A percentile compares a stretch with the other conserved stretches of the same genome.
Evolutionary conservation across 2,329 filamentous ascomycete species (phyloP).

Genomic region (Alternaria longipes): DNA sequence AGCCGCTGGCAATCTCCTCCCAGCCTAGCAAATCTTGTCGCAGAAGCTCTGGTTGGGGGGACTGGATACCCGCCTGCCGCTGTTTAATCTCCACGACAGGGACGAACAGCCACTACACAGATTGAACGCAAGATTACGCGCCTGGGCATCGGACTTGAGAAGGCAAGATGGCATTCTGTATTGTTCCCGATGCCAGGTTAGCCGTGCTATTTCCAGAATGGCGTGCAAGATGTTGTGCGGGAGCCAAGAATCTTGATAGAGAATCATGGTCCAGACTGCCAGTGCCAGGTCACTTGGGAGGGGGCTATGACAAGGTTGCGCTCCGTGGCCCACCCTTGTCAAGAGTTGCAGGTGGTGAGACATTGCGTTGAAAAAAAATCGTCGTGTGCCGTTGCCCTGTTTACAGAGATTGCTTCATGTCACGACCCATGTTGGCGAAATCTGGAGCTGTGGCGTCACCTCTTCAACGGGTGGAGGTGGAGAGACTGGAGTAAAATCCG

Average conservation of each 20-base stretch:
- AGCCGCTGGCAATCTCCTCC: background rate
- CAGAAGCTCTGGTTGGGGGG: background rate
- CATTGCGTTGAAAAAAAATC: background rate
- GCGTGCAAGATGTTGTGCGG: background rate
- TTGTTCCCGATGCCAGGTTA: slow-evolving; percentile 2
- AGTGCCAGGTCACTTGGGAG: background rate
- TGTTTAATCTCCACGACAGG: slow-evolving; percentile 1
- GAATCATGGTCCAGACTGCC: background rate
- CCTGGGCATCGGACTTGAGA: background rate
- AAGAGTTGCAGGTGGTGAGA: slow-evolving; percentile 6
- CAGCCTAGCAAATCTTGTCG: background rate
- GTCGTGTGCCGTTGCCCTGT: slow-evolving; percentile 7
- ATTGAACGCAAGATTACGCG: slow-evolving; percentile 1
- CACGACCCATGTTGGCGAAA: slow-evolving; percentile 2
- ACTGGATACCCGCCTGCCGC: background rate
- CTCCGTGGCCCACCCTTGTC: background rate
- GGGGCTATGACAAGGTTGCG: no score
- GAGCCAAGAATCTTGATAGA: background rate
- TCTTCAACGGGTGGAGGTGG: background rate
- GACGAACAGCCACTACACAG: background rate
- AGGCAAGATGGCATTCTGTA: background rate
- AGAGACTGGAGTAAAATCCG: background rate
- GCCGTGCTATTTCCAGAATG: background rate
- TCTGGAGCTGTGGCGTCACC: slow-evolving; percentile 13
- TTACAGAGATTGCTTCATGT: slow-evolving; percentile 6